A percentile compares a stretch with the other conserved stretches of the same genome.
These are phyloP conservation scores for Kuraishia ogatae DNA, from an alignment of 805 yeast genomes.

Conservation along the genomic window DNA sequence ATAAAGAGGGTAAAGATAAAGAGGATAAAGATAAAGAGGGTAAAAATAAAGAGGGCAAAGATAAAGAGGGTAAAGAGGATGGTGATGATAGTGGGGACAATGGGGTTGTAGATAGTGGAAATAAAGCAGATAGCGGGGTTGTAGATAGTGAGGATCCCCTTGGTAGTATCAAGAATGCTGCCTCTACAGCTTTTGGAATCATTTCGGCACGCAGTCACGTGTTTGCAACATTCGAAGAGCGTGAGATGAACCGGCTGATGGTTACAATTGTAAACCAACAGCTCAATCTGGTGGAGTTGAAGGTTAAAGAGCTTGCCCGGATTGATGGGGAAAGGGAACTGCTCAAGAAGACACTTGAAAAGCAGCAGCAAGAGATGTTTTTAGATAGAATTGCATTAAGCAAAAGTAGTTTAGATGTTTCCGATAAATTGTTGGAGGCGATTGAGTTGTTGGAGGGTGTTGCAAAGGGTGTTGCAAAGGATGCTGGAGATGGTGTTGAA, in stretches of 20 bases:
- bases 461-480: too few relatives aligned
- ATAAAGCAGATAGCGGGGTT: slow-evolving; percentile 9
- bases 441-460: slow-evolving; percentile 13
- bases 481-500: too few relatives aligned
- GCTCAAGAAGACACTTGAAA: slow-evolving; percentile 50
- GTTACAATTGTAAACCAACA: slow-evolving; percentile 53
- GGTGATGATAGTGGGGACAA: slow-evolving; percentile 7
- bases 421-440: slow-evolving; percentile 35
- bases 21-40: slow-evolving; percentile 14
- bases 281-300: slow-evolving; percentile 54
- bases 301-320: slow-evolving; percentile 47
- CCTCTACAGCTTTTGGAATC: slow-evolving; percentile 63
- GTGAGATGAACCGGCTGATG: slow-evolving; percentile 58
- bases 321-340: slow-evolving; percentile 59
- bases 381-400: slow-evolving; percentile 60
- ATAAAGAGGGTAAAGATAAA: slow-evolving; percentile 9
- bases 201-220: slow-evolving; percentile 74
- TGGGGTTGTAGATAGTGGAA: slow-evolving; percentile 8
- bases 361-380: slow-evolving; percentile 59
- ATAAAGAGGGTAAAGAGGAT: slow-evolving; percentile 8
- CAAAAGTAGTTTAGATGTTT: slow-evolving; percentile 43
- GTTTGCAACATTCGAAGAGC: slow-evolving; percentile 73
- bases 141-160: slow-evolving; percentile 8
- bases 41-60: slow-evolving; percentile 10
- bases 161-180: slow-evolving; percentile 44